Percentiles rank a stretch among this genome's conserved stretches.
phyloP scores from a whole-genome alignment of 148 eudicot genomes.

The Camellia sinensis region DNA sequence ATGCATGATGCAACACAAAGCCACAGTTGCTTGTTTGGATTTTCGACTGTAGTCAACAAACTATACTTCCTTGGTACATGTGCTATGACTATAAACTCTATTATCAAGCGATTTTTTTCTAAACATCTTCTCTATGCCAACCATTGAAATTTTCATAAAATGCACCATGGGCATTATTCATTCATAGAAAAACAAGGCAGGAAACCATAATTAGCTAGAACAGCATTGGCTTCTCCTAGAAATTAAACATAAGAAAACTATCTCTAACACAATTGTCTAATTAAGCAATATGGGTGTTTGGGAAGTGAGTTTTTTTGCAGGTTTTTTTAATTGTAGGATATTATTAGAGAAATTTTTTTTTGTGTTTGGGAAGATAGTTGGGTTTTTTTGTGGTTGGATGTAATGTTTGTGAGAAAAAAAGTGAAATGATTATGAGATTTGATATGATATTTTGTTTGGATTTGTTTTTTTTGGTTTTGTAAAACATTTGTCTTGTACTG shows the following conservation, averaged over 20 bases:
- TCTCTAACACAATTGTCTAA: neutral
- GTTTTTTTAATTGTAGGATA: no score
- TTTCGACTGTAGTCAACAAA: neutral
- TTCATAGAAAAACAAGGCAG: neutral
- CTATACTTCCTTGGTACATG: neutral
- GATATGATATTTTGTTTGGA: no score
- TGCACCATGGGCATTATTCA: neutral
- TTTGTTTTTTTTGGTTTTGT: no score
- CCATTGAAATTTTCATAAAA: neutral
- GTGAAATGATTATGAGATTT: no score
- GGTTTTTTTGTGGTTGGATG: no score
- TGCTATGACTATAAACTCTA: neutral
- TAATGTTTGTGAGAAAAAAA: no score
- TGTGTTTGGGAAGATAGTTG: no score
- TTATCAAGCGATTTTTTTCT: neutral
- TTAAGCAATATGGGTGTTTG: no score
- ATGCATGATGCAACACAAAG: neutral
- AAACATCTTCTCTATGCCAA: neutral
- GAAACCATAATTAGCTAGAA: neutral
- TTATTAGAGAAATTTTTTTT: no score
- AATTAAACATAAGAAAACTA: neutral
- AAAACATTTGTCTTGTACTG: no score
- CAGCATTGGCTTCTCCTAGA: neutral
- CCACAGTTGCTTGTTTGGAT: neutral
- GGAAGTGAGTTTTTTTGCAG: no score